Evolutionary conservation across 805 yeast species (phyloP).

Genomic region (Blastobotrys mokoenaii): DNA sequence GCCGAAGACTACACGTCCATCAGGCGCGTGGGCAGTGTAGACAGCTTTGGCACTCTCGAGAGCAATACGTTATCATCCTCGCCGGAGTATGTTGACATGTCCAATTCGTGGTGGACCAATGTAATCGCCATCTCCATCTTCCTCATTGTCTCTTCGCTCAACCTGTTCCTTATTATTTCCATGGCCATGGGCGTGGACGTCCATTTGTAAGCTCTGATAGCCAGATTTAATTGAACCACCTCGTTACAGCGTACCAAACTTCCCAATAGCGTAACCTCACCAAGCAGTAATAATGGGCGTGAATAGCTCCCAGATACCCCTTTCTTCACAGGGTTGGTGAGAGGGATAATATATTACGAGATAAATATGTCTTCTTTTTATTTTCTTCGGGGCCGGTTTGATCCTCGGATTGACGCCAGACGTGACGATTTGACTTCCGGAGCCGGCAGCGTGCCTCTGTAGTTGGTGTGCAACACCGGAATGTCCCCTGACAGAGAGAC

Average conservation of each 20-base stretch:
- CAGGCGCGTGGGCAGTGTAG: not conserved
- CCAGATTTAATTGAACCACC: too few relatives aligned
- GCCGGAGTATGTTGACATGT: slow-evolving; percentile 47
- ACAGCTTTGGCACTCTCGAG: not conserved
- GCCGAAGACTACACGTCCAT: slow-evolving; percentile 2
- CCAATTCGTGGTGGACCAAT: slow-evolving; percentile 53
- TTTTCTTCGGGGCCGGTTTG: not conserved
- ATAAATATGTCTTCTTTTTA: not conserved
- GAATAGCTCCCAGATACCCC: too few relatives aligned
- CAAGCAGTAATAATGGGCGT: too few relatives aligned
- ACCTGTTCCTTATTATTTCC: slow-evolving; percentile 55
- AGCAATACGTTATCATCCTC: slow-evolving; percentile 1
- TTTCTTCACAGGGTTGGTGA: too few relatives aligned
- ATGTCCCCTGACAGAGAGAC: slow-evolving; percentile 29
- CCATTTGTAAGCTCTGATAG: slow-evolving; percentile 31
- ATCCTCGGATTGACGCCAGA: not conserved
- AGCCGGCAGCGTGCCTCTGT: slow-evolving; percentile 67
- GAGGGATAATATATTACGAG: not conserved
- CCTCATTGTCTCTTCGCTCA: slow-evolving; percentile 62
- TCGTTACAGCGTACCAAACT: not conserved
- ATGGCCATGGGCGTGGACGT: slow-evolving; percentile 44
- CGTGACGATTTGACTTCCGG: slow-evolving; percentile 17
- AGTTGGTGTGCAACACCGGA: slow-evolving; percentile 67
- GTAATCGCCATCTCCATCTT: slow-evolving; percentile 52
- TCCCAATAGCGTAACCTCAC: too few relatives aligned